Evolutionary conservation across 1,284 basidiomycete genomes (phyloP).

Genomic region (Papiliotrema nemorosa): DNA sequence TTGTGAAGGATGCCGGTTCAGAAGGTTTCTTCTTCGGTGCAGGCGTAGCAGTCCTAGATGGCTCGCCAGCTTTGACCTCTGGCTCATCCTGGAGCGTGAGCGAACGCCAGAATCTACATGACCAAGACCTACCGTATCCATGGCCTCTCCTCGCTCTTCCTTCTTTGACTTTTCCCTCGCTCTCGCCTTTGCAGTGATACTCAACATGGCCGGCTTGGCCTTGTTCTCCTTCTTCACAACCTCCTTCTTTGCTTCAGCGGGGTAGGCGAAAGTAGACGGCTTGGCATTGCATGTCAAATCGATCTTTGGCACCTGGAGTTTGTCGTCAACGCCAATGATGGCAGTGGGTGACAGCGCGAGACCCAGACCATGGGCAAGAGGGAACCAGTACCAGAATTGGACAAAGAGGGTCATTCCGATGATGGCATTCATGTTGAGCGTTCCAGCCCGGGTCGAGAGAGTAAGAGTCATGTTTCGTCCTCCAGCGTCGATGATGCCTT

Average conservation of each 20-base stretch:
- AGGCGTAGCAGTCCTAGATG: constrained; percentile 7
- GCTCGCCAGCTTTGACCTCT: constrained; percentile 2
- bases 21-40: constrained; percentile 54
- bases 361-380: constrained; percentile 86
- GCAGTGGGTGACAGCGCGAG: constrained; percentile 90
- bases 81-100: constrained; percentile 3
- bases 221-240: constrained; percentile 87
- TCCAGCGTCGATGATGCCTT: constrained; percentile 94
- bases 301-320: constrained; percentile 85
- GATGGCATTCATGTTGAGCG: constrained; percentile 80
- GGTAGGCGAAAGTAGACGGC: constrained; percentile 87
- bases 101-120: neutral
- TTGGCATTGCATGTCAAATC: constrained; percentile 82
- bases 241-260: constrained; percentile 73
- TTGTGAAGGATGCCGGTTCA: constrained; percentile 71
- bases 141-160: constrained; percentile 65
- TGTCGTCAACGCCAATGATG: constrained; percentile 80
- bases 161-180: constrained; percentile 77
- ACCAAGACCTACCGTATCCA: constrained; percentile 66
- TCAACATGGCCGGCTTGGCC: constrained; percentile 86
- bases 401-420: constrained; percentile 94
- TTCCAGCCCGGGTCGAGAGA: constrained; percentile 84
- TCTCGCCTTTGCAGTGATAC: constrained; percentile 89
- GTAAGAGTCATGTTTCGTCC: constrained; percentile 92
- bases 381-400: constrained; percentile 99